Conservation (phyloP, 2,329 filamentous ascomycete genomes). For the Diaporthe eres region DNA sequence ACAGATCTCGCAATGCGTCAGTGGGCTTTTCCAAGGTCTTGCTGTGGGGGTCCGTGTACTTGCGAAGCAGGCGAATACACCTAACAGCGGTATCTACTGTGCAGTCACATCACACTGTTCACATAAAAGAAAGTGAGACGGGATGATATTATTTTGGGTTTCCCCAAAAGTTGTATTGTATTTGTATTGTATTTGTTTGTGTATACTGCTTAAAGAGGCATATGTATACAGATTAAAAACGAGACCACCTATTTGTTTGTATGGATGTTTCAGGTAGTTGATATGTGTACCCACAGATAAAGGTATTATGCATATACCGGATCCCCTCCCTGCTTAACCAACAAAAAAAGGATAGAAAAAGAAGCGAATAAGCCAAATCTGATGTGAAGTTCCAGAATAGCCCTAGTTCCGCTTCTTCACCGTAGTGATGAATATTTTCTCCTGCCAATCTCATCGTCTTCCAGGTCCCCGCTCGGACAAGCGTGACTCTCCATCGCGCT, state of each 20-base stretch:
- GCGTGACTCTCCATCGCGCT: neutral
- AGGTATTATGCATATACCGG: neutral
- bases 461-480: too few species aligned
- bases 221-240: too few species aligned
- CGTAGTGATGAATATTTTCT: too few species aligned
- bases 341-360: neutral
- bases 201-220: too few species aligned
- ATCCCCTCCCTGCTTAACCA: neutral
- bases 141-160: neutral
- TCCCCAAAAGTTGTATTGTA: neutral
- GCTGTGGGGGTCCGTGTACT: neutral
- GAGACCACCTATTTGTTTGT: neutral
- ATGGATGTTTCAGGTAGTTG: neutral
- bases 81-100: neutral
- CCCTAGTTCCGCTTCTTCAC: too few species aligned
- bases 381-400: too few species aligned
- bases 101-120: neutral
- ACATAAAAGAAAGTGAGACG: neutral
- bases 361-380: too few species aligned
- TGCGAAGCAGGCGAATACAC: neutral
- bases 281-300: neutral
- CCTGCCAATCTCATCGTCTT: too few species aligned
- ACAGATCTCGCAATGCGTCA: neutral
- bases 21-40: neutral
- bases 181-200: neutral